Conservation (phyloP, 73 alveolate genomes). For the Symbiodinium natans region DNA sequence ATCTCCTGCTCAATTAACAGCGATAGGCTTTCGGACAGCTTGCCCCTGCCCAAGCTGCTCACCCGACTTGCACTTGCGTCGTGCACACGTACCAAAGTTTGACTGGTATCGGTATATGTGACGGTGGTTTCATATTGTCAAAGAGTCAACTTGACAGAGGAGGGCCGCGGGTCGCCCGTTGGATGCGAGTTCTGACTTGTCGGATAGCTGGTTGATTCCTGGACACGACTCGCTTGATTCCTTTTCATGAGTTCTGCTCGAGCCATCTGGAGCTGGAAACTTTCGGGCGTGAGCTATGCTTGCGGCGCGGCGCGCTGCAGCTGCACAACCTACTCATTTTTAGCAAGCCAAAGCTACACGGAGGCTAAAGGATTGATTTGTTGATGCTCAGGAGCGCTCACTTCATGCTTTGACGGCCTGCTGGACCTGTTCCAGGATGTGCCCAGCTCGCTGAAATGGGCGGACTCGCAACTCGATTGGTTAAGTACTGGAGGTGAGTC, state of each 20-base stretch:
- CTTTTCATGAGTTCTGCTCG: too few species aligned
- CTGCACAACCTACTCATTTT: not conserved
- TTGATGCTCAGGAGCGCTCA: not conserved
- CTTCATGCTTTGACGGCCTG: slow-evolving; percentile 6
- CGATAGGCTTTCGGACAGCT: not conserved
- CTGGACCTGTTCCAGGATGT: slow-evolving; percentile 70
- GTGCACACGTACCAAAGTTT: too few species aligned
- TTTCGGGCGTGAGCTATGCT: not conserved
- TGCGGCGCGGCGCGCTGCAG: not conserved
- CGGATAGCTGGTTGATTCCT: too few species aligned
- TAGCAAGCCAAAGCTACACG: not conserved
- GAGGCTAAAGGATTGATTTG: not conserved
- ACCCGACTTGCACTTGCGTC: too few species aligned
- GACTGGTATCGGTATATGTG: too few species aligned
- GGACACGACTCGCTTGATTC: too few species aligned
- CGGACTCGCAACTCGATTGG: slow-evolving; percentile 9
- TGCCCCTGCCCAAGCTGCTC: not conserved
- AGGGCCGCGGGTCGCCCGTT: too few species aligned
- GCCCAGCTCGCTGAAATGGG: slow-evolving; percentile 68
- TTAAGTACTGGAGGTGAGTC: too few species aligned
- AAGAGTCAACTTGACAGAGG: too few species aligned
- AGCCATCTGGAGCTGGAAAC: too few species aligned
- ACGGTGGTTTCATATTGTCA: too few species aligned
- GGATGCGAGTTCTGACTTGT: too few species aligned
- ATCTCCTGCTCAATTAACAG: not conserved